A percentile compares a stretch with the other conserved stretches of the same genome.
These are phyloP conservation scores for Candida vartiovaarae DNA, from an alignment of 805 yeast genomes.

Conservation along the genomic window DNA sequence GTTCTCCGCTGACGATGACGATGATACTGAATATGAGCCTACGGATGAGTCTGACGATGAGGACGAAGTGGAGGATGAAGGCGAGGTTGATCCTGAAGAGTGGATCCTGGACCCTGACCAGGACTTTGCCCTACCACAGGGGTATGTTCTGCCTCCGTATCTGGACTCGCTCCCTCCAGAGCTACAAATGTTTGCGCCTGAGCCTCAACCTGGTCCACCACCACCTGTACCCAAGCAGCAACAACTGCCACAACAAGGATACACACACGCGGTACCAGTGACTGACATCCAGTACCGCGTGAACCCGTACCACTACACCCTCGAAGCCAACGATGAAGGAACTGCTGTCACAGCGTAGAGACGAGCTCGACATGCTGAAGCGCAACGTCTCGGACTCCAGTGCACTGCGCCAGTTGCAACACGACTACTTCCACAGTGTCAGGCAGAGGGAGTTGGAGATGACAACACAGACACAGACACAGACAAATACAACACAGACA, in stretches of 20 bases:
- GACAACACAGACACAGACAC: neutral
- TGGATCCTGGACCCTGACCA: conserved; percentile 2
- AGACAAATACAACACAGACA: neutral
- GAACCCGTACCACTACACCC: conserved; percentile 1
- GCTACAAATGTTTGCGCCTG: conserved; percentile 3
- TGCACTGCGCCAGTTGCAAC: neutral
- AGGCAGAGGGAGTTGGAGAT: neutral
- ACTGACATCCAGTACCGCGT: neutral
- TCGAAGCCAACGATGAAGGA: conserved; percentile 2
- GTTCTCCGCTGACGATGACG: conserved; percentile 6
- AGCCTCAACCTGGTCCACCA: neutral
- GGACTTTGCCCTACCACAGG: conserved; percentile 2
- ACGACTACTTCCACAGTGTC: neutral
- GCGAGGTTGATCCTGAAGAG: conserved; percentile 3
- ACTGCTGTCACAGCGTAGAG: conserved; percentile 5
- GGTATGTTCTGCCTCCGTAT: conserved; percentile 2
- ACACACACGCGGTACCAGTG: neutral
- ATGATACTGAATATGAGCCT: conserved; percentile 11
- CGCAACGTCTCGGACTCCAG: neutral
- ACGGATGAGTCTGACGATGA: conserved; percentile 4
- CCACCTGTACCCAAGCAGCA: neutral
- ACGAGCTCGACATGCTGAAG: conserved; percentile 5
- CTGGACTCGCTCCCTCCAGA: conserved; percentile 1
- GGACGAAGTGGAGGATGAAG: conserved; percentile 4
- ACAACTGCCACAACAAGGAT: neutral